phyloP scores from a whole-genome alignment of 1,284 basidiomycete species.

The Apiotrichum gracile region DNA sequence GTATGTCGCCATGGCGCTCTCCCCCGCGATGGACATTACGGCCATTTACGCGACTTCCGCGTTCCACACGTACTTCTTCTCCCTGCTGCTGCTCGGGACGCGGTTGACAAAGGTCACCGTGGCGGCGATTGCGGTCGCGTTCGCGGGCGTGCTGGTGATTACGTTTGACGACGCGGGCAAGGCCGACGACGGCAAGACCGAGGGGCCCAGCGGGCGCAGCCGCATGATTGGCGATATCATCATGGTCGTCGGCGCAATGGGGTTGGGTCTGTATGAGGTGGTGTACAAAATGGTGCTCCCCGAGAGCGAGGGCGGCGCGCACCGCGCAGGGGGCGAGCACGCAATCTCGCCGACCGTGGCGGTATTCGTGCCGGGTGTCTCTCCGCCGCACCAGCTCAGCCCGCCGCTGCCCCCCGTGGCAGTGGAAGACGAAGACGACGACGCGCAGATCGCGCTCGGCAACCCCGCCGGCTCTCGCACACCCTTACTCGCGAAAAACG shows the following conservation, averaged over 20 bases:
- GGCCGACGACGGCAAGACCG: constrained; percentile 7
- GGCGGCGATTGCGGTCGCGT: constrained; percentile 40
- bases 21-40: constrained; percentile 39
- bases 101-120: constrained; percentile 36
- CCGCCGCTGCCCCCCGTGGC: background rate
- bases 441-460: constrained; percentile 5
- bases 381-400: no score
- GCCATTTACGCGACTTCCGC: constrained; percentile 39
- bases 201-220: constrained; percentile 7
- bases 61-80: constrained; percentile 43
- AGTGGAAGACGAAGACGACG: constrained; percentile 9
- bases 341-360: background rate
- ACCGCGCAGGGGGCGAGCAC: background rate
- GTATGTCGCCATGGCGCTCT: constrained; percentile 38
- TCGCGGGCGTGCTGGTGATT: constrained; percentile 41
- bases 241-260: constrained; percentile 44
- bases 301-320: constrained; percentile 33
- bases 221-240: constrained; percentile 41
- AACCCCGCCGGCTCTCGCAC: background rate
- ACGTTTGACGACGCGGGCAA: constrained; percentile 28
- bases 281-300: constrained; percentile 47
- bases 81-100: constrained; percentile 37
- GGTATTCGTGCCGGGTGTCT: no score
- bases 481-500: no score
- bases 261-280: constrained; percentile 47